phyloP scores from a whole-genome alignment of 768 basidiomycete species.

The Boletus sensibilis region DNA sequence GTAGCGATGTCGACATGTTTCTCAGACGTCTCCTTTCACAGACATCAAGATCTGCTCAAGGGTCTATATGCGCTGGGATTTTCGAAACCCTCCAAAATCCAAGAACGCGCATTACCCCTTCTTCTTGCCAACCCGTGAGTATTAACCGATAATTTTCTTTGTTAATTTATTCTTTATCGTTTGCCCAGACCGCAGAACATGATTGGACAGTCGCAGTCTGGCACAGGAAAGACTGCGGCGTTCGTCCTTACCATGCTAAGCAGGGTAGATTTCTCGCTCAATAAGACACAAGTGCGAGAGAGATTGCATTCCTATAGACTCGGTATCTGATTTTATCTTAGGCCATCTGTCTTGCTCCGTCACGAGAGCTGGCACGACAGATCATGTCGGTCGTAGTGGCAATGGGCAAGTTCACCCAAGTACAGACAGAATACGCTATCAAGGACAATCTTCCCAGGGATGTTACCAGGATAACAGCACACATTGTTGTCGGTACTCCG shows the following conservation, averaged over 20 bases:
- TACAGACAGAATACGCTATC: slow-evolving; percentile 95
- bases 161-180: slow-evolving; percentile 8
- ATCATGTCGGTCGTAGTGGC: slow-evolving; percentile 92
- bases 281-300: slow-evolving; percentile 74
- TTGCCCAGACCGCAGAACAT: slow-evolving; percentile 85
- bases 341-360: slow-evolving; percentile 97
- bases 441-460: slow-evolving; percentile 75
- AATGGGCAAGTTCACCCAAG: slow-evolving; percentile 93
- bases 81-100: slow-evolving; percentile 97
- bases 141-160: neutral
- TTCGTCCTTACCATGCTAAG: slow-evolving; percentile 98
- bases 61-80: slow-evolving; percentile 95
- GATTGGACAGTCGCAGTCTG: slow-evolving; percentile 99
- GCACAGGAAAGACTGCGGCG: slow-evolving; percentile 98
- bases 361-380: slow-evolving; percentile 94
- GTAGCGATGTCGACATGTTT: neutral
- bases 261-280: slow-evolving; percentile 79
- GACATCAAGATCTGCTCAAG: slow-evolving; percentile 84
- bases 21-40: slow-evolving; percentile 32
- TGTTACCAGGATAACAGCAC: slow-evolving; percentile 72
- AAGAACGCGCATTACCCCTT: slow-evolving; percentile 92
- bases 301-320: neutral
- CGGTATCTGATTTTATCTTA: slow-evolving; percentile 32
- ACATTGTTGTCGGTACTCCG: slow-evolving; percentile 93
- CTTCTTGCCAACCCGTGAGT: slow-evolving; percentile 86